Conservation (phyloP, 1,284 basidiomycete species). For the Heterobasidion parviporum region DNA sequence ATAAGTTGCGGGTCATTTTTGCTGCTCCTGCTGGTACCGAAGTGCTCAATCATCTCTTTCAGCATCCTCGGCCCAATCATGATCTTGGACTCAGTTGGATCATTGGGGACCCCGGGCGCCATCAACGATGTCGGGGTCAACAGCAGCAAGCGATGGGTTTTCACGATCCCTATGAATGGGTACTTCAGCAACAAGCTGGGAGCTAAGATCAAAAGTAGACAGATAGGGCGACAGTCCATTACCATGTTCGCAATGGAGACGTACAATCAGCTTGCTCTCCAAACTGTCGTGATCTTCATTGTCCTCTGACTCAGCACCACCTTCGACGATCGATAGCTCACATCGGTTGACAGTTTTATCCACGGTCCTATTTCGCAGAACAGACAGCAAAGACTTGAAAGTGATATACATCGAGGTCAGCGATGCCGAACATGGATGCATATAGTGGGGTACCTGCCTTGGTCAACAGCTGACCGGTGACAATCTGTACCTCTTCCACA, state of each 20-base stretch:
- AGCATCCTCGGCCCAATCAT: slow-evolving; percentile 62
- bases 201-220: slow-evolving; percentile 1
- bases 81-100: slow-evolving; percentile 50
- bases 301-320: slow-evolving; percentile 24
- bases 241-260: slow-evolving; percentile 78
- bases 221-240: slow-evolving; percentile 11
- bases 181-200: background rate
- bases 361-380: slow-evolving; percentile 61
- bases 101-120: slow-evolving; percentile 51
- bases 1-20: slow-evolving; percentile 69
- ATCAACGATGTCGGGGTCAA: slow-evolving; percentile 47
- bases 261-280: slow-evolving; percentile 63
- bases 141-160: slow-evolving; percentile 67
- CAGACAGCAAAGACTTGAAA: slow-evolving; percentile 58
- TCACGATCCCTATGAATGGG: slow-evolving; percentile 51
- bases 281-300: slow-evolving; percentile 54
- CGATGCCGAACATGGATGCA: background rate
- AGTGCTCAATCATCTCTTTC: slow-evolving; percentile 75
- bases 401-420: background rate
- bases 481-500: slow-evolving; percentile 15
- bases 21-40: slow-evolving; percentile 48
- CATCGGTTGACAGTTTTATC: slow-evolving; percentile 72
- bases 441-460: slow-evolving; percentile 37
- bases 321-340: slow-evolving; percentile 61
- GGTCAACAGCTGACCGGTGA: slow-evolving; percentile 51